Base-by-base conservation (phyloP, 768 basidiomycete genomes). In the Calocera viscosa region DNA sequence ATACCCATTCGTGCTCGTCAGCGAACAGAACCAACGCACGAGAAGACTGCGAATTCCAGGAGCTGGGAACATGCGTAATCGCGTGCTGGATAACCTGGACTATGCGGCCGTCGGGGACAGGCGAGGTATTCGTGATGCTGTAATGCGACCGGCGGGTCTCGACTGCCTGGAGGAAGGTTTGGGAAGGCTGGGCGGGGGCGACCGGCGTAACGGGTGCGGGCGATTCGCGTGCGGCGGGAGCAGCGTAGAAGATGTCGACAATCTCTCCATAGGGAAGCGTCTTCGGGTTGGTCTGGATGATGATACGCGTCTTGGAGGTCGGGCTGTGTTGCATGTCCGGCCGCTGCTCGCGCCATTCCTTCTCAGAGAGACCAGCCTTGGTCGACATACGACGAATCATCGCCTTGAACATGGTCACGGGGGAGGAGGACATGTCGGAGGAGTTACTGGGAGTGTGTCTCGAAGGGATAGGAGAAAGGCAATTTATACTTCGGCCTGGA, bases 161-260 rank as follows among this genome's bases (percentile, higher is more conserved):
- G 16, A 60, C 53, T 2, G 53, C 53, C 53, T 60, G 53, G 14
- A 60, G 22, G 53, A 60, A 60, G 26, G 53, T 28, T 22, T 60
- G 53, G 14, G 26, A 28, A 22, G 53, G 53, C 53, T 60, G 53
- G 10, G 53, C 53, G 30, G 53, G 53, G 14, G 53, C 26, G 7
- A 60, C 53, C 5, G 43, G 43, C 43, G 43, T 7, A 19, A 24
- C 43, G 19, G 43, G 43, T 24, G 16, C 43, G 19, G 16, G 43
- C 16, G 43, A 19, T 19, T 47, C 43, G 5, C 8, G 43, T 24
- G 43, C 53, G 19, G 30, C 24, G 30, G 53, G 53, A 28, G 53
- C 53, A 32, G 53, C 53, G 30, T 60, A 60, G 30, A 60, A 60
- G 53, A 60, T 60, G 22, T 60, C 53, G 53, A 60, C 53, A 5